Evolutionary conservation across 768 basidiomycete species (phyloP), one percentile per base, ranked within the genome.

Genomic region (Russula emetica): DNA sequence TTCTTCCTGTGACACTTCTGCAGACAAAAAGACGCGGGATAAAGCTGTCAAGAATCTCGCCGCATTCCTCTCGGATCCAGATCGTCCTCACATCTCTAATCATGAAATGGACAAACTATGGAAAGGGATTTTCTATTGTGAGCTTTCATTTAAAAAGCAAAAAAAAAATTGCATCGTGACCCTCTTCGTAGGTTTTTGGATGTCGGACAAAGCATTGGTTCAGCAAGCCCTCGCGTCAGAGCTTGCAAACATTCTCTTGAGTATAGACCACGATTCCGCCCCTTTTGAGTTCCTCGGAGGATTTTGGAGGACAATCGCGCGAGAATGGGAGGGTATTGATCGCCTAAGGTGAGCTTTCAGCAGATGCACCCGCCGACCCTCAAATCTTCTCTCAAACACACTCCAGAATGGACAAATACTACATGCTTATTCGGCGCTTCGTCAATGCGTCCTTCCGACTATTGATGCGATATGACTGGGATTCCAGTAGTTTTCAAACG

Each of bases 41-140:
- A 91, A 88, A 72, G 96, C 96, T 0, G 83, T 97, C 66, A 86
- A 87, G 73, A 84, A 83, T 63, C 80, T 98, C 10, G 79, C 87
- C 0, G 74, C 78, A 5, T 96, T 98, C 73, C 83, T 98, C 34
- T 93, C 92, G 1, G 81, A 85, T 69, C 78, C 82, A 52, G 73
- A 74, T 10, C 78, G 79, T 62, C 78, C 86, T 77, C 79, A 74
- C 26, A 75, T 96, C 34, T 76, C 88, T 18, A 84, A 87, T 61
- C 63, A 78, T 32, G 94, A 98, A 71, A 88, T 97, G 86, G 82
- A 84, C 66, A 96, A 94, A 75, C 74, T 98, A 34, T 98, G 96
- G 96, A 98, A 99, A 74, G 96, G 95, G 0, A 83, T 98, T 56
- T 99, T 96, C 74, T 99, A 96, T 75, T 97, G 95, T 94, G 66